Evolutionary conservation across 2,329 filamentous ascomycete species (phyloP).

Genomic region (Endoconidiophora laricicola): DNA sequence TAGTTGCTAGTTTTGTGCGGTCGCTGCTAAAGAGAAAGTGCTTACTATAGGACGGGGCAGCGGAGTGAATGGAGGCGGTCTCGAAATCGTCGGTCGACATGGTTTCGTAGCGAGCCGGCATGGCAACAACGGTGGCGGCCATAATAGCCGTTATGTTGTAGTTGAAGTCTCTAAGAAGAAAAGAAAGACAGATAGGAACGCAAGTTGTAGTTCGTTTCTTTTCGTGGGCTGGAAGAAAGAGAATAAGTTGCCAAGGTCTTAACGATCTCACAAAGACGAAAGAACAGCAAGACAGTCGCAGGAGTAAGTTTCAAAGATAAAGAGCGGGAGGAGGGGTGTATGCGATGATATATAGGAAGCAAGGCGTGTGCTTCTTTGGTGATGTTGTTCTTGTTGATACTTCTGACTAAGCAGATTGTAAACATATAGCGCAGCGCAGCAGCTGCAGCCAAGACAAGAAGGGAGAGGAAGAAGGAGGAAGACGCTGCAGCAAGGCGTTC

Average conservation of each 20-base stretch:
- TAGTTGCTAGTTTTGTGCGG: neutral
- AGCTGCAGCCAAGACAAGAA: neutral
- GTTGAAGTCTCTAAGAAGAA: neutral
- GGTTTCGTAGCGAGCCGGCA: conserved; percentile 15
- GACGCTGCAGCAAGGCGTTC: neutral
- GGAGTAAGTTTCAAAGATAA: no score
- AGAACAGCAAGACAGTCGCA: no score
- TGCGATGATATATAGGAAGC: no score
- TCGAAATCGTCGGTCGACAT: conserved; percentile 42
- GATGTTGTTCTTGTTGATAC: no score
- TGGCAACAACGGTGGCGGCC: conserved; percentile 1
- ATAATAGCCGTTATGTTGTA: neutral
- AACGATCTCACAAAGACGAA: no score
- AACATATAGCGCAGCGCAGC: no score
- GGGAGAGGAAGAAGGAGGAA: neutral
- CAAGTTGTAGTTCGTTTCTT: neutral
- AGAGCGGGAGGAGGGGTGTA: no score
- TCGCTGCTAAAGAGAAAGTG: conserved; percentile 9
- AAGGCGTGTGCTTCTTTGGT: no score
- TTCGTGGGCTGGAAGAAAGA: neutral
- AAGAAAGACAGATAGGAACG: neutral
- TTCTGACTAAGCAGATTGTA: no score
- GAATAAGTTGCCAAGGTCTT: neutral
- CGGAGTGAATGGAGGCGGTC: conserved; percentile 48
- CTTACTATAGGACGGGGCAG: conserved; percentile 51